Evolutionary conservation across 768 basidiomycete species (phyloP).

Genomic region (Goffeauzyma gilvescens): DNA sequence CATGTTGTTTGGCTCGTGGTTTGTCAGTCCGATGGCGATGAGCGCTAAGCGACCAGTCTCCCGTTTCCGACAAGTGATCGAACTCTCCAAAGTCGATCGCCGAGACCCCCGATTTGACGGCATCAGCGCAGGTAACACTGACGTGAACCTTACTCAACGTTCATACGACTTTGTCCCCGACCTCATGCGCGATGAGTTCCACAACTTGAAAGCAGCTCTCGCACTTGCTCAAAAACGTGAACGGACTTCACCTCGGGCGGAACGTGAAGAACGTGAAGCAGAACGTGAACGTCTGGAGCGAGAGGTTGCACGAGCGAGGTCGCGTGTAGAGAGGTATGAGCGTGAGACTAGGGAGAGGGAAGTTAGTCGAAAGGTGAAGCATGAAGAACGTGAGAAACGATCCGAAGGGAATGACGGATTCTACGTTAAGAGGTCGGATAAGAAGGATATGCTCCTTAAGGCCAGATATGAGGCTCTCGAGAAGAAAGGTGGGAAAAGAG

Average conservation of each 20-base stretch:
- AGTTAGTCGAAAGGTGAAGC: slow-evolving; percentile 41
- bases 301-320: slow-evolving; percentile 59
- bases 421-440: slow-evolving; percentile 77
- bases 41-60: slow-evolving; percentile 71
- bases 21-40: slow-evolving; percentile 52
- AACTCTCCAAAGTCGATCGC: slow-evolving; percentile 44
- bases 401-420: slow-evolving; percentile 60
- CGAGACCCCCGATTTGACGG: slow-evolving; percentile 76
- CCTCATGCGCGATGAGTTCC: slow-evolving; percentile 47
- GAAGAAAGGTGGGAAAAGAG: slow-evolving; percentile 52
- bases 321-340: slow-evolving; percentile 51
- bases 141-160: slow-evolving; percentile 44
- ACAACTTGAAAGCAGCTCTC: slow-evolving; percentile 45
- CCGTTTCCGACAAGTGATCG: slow-evolving; percentile 49
- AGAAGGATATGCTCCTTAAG: slow-evolving; percentile 51
- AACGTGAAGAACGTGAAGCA: slow-evolving; percentile 40
- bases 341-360: slow-evolving; percentile 52
- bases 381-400: slow-evolving; percentile 48
- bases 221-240: slow-evolving; percentile 46
- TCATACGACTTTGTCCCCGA: slow-evolving; percentile 59
- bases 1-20: not conserved
- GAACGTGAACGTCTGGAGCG: slow-evolving; percentile 54
- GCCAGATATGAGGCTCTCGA: slow-evolving; percentile 66
- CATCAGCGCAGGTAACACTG: slow-evolving; percentile 47
- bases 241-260: slow-evolving; percentile 16